A percentile compares a stretch with the other conserved stretches of the same genome.
phyloP scores from a whole-genome alignment of 768 basidiomycete species.

The Boletus rubropictus region DNA sequence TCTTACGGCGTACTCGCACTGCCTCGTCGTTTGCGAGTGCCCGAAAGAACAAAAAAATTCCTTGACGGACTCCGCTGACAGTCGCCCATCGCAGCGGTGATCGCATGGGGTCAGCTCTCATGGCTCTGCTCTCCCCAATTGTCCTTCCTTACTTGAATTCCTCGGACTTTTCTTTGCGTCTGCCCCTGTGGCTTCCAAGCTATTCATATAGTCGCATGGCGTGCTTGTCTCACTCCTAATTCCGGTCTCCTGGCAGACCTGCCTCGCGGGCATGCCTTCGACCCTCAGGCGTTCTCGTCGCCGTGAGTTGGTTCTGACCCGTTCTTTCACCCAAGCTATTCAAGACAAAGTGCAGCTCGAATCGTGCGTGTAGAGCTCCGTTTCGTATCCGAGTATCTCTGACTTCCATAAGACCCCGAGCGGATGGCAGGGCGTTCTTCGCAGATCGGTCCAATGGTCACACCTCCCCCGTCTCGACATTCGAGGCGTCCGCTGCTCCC shows the following conservation, averaged over 20 bases:
- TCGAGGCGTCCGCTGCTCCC: conserved; percentile 14
- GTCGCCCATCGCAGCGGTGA: too few species aligned
- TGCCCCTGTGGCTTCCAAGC: conserved; percentile 28
- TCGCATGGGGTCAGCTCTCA: neutral
- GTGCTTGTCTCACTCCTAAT: conserved; percentile 10
- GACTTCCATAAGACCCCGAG: conserved; percentile 9
- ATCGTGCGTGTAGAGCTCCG: conserved; percentile 25
- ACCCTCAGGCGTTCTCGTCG: conserved; percentile 44
- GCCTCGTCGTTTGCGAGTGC: too few species aligned
- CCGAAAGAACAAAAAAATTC: too few species aligned
- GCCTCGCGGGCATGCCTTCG: conserved; percentile 34
- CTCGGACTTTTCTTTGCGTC: conserved; percentile 13
- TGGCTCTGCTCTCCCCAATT: conserved; percentile 9
- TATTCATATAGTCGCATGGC: conserved; percentile 21
- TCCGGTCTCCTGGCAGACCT: conserved; percentile 11
- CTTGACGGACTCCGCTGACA: too few species aligned
- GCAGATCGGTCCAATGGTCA: conserved; percentile 20
- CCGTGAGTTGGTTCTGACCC: conserved; percentile 43
- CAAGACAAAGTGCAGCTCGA: conserved; percentile 35
- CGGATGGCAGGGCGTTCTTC: conserved; percentile 18
- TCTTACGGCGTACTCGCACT: neutral
- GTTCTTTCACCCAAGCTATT: conserved; percentile 45
- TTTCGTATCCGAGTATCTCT: neutral
- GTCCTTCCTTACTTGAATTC: conserved; percentile 4
- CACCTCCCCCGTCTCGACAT: conserved; percentile 12